These are phyloP conservation scores for Kurtzmaniella quercitrusa DNA, from an alignment of 1,139 yeast species.

Conservation along the genomic window DNA sequence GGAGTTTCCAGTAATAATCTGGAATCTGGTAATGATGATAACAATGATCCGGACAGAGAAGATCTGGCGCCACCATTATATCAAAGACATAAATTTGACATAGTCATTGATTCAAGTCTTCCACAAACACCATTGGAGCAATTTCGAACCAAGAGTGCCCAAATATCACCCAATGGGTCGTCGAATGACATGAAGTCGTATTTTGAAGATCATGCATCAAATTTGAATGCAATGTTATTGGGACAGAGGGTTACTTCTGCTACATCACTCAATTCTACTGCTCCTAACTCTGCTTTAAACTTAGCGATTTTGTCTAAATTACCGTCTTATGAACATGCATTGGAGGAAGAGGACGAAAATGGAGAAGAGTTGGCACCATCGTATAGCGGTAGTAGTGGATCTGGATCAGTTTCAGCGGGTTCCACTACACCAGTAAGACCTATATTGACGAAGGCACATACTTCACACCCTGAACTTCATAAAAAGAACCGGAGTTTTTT, in stretches of 20 bases:
- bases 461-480: conserved; percentile 2
- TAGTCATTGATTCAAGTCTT: conserved; percentile 30
- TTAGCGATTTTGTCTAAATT: conserved; percentile 22
- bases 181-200: conserved; percentile 19
- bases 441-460: conserved; percentile 11
- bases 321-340: conserved; percentile 35
- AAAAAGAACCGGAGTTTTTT: background rate
- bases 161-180: conserved; percentile 17
- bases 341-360: conserved; percentile 26
- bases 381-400: conserved; percentile 16
- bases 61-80: conserved; percentile 42
- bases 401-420: background rate
- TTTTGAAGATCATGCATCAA: conserved; percentile 11
- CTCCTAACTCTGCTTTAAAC: background rate
- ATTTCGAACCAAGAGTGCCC: conserved; percentile 22
- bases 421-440: conserved; percentile 2
- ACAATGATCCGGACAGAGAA: conserved; percentile 23
- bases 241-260: conserved; percentile 4
- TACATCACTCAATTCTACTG: background rate
- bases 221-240: conserved; percentile 17
- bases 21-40: conserved; percentile 3
- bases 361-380: conserved; percentile 29
- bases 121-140: conserved; percentile 40
- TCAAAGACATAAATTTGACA: conserved; percentile 34
- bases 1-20: conserved; percentile 2